A percentile compares a stretch with the other conserved stretches of the same genome.
phyloP scores from a whole-genome alignment of 2,329 filamentous ascomycete genomes.

The Aciculosporium take region DNA sequence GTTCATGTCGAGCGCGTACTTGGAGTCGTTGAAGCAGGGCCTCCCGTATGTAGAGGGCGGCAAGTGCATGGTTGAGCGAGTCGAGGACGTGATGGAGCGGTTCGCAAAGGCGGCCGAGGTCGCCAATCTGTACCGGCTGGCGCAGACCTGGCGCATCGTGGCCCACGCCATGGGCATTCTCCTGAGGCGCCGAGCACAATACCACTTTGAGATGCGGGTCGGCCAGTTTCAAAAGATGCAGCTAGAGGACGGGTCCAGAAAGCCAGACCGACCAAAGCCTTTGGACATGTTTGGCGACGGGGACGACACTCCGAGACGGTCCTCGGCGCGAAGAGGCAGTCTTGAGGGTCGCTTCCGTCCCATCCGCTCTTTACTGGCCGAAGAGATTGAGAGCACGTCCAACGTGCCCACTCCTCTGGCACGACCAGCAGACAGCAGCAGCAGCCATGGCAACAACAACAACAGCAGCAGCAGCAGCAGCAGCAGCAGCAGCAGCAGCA shows the following conservation, averaged over 20 bases:
- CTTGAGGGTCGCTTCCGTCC: conserved; percentile 18
- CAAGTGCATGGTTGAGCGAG: conserved; percentile 29
- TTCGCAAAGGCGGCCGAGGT: conserved; percentile 44
- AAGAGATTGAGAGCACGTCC: conserved; percentile 48
- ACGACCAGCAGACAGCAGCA: conserved; percentile 30
- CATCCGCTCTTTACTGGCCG: conserved; percentile 32
- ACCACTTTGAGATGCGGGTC: conserved; percentile 38
- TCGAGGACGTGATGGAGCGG: conserved; percentile 36
- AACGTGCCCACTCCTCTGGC: conserved; percentile 47
- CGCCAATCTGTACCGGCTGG: conserved; percentile 42
- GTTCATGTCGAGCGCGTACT: conserved; percentile 41
- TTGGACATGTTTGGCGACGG: conserved; percentile 17
- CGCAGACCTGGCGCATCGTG: conserved; percentile 50
- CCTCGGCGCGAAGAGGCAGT: conserved; percentile 15
- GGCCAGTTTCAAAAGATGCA: conserved; percentile 23
- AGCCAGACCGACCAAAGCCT: conserved; percentile 13
- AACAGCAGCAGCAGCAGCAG: neutral
- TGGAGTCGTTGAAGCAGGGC: conserved; percentile 36
- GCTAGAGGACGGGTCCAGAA: conserved; percentile 15
- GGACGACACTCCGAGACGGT: conserved; percentile 24
- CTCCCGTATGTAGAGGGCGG: conserved; percentile 28
- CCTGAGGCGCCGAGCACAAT: conserved; percentile 38
- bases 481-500: neutral
- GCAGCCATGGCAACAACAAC: too few relatives aligned
- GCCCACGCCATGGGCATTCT: conserved; percentile 41